phyloP scores from a whole-genome alignment of 2,329 filamentous ascomycete species.

The Fusarium aywerte region DNA sequence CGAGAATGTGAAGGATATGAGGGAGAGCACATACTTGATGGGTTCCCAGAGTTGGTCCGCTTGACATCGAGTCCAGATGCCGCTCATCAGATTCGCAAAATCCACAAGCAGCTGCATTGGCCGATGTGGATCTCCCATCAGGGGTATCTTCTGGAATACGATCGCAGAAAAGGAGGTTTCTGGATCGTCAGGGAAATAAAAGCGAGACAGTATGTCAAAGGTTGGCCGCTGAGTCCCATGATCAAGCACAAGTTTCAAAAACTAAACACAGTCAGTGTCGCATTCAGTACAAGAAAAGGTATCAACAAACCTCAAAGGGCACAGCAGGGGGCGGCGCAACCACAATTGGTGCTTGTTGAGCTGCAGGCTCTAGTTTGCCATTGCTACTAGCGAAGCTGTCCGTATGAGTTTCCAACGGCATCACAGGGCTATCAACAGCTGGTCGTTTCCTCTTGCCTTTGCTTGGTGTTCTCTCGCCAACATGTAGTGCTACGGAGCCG shows the following conservation, averaged over 20 bases:
- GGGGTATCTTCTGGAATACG: constrained; percentile 73
- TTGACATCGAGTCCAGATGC: constrained; percentile 75
- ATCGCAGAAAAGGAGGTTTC: constrained; percentile 71
- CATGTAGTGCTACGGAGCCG: constrained; percentile 56
- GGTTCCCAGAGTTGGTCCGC: constrained; percentile 72
- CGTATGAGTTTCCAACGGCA: constrained; percentile 65
- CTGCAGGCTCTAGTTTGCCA: constrained; percentile 37
- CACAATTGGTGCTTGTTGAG: constrained; percentile 34
- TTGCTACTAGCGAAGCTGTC: constrained; percentile 55
- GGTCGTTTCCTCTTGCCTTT: constrained; percentile 78
- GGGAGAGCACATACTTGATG: constrained; percentile 71
- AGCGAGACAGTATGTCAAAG: constrained; percentile 74
- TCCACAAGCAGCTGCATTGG: constrained; percentile 69
- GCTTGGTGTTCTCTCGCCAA: constrained; percentile 69
- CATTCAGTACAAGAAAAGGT: constrained; percentile 3
- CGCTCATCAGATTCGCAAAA: constrained; percentile 71
- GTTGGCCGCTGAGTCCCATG: constrained; percentile 71
- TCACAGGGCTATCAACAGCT: constrained; percentile 72
- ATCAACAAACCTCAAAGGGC: constrained; percentile 58
- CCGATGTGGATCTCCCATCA: constrained; percentile 61
- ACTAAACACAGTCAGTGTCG: constrained; percentile 53
- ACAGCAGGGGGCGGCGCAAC: constrained; percentile 48
- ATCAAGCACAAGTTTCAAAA: constrained; percentile 71
- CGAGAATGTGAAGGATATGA: constrained; percentile 72
- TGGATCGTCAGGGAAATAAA: constrained; percentile 72